A percentile compares a stretch with the other conserved stretches of the same genome.
Conservation (phyloP, 306 rosid species). For the Trichosanthes cucumerina region DNA sequence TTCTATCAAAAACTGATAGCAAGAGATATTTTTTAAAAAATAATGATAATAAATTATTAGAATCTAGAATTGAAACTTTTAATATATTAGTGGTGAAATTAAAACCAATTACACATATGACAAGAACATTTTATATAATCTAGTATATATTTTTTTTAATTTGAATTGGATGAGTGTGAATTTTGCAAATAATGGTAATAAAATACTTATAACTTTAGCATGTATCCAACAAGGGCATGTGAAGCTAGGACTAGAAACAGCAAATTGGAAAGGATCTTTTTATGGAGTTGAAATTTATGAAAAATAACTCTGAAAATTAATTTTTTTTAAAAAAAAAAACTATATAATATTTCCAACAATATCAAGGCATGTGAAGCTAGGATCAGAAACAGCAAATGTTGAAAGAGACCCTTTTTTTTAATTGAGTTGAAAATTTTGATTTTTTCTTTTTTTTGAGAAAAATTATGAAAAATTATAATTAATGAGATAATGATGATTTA, state of each 20-base stretch:
- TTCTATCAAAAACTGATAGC: no score
- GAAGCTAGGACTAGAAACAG: neutral
- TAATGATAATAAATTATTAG: no score
- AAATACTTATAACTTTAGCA: no score
- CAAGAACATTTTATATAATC: no score
- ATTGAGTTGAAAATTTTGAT: neutral
- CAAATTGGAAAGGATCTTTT: neutral
- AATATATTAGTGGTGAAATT: no score
- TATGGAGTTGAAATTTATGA: neutral
- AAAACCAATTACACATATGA: no score
- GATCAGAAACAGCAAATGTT: neutral
- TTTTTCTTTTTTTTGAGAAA: no score
- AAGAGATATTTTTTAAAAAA: no score
- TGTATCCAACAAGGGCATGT: neutral
- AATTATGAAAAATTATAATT: neutral
- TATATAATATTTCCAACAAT: neutral
- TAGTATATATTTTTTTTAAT: no score
- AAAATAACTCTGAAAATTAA: neutral
- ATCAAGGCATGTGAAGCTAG: slow-evolving; percentile 1
- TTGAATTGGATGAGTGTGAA: no score
- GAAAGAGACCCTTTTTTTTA: neutral
- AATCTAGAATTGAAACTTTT: no score
- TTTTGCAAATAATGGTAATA: no score
- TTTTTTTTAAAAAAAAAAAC: neutral
- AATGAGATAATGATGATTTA: neutral